phyloP scores from a whole-genome alignment of 257 asterid species.

The Capsicum rhomboideum region DNA sequence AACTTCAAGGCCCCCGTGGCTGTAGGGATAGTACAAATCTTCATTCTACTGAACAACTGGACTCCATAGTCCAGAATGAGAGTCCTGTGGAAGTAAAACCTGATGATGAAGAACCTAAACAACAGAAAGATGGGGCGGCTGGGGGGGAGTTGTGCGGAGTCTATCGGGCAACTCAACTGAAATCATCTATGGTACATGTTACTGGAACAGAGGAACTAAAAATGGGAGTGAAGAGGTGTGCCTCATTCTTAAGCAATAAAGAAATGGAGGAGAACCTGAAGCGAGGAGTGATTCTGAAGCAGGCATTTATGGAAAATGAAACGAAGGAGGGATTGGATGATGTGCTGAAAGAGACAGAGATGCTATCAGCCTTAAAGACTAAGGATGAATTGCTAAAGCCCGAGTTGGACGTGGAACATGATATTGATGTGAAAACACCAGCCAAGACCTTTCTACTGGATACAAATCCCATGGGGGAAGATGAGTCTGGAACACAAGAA shows the following conservation, averaged over 20 bases:
- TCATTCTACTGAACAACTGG: background rate
- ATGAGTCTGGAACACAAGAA: constrained; percentile 72
- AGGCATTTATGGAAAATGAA: constrained; percentile 5
- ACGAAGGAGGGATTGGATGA: constrained; percentile 13
- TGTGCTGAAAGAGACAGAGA: constrained; percentile 19
- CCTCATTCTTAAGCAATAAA: background rate
- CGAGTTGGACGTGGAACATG: constrained; percentile 9
- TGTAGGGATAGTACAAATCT: background rate
- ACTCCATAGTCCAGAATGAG: background rate
- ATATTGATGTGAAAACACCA: constrained; percentile 26
- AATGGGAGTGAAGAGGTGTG: constrained; percentile 15
- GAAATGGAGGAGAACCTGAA: constrained; percentile 1
- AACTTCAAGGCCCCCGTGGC: background rate
- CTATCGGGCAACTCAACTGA: background rate
- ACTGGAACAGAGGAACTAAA: constrained; percentile 18
- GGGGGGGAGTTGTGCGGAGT: constrained; percentile 11
- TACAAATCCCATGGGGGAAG: constrained; percentile 35
- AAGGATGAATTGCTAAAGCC: constrained; percentile 22
- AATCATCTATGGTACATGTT: constrained; percentile 2
- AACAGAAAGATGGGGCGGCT: constrained; percentile 12
- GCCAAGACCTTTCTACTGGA: constrained; percentile 47
- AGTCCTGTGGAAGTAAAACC: constrained; percentile 5
- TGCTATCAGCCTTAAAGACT: constrained; percentile 13
- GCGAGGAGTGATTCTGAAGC: background rate
- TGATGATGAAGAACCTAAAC: constrained; percentile 17